Evolutionary conservation across 2,329 filamentous ascomycete species (phyloP).

Genomic region (Sordariomycetes sp.): DNA sequence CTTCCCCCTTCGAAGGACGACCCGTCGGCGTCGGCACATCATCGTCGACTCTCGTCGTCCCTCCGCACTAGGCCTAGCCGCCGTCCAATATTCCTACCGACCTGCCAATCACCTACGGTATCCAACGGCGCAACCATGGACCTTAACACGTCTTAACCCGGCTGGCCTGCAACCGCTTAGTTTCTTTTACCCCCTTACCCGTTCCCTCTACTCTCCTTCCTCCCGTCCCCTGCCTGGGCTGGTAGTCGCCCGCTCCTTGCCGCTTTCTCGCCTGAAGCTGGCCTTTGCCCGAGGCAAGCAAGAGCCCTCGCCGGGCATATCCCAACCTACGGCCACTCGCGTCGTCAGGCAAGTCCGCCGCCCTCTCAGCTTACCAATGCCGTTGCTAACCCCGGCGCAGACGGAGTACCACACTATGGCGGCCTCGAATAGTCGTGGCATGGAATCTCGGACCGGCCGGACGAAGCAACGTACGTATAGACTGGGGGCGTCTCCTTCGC

Average conservation of each 20-base stretch:
- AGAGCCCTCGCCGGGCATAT: background rate
- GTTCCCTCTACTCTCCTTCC: slow-evolving; percentile 4
- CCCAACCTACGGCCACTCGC: background rate
- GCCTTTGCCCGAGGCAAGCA: background rate
- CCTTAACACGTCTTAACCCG: slow-evolving; percentile 1
- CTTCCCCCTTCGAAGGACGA: background rate
- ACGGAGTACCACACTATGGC: slow-evolving; percentile 2
- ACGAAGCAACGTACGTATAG: slow-evolving; percentile 67
- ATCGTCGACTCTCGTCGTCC: background rate
- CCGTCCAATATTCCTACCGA: background rate
- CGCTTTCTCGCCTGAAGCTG: background rate
- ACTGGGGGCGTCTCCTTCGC: background rate
- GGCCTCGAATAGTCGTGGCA: slow-evolving; percentile 31
- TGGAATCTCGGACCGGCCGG: slow-evolving; percentile 65
- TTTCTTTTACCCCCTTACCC: background rate
- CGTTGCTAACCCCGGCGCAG: background rate
- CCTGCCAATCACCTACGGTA: slow-evolving; percentile 3
- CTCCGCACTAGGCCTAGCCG: background rate
- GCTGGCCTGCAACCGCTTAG: background rate
- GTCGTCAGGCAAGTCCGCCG: background rate
- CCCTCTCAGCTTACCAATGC: background rate
- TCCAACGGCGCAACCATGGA: slow-evolving; percentile 4
- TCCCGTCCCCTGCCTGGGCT: slow-evolving; percentile 3
- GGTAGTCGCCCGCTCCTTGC: slow-evolving; percentile 1
- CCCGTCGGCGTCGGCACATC: background rate